phyloP scores from a whole-genome alignment of 768 basidiomycete genomes.

The Hortiboletus campestris region DNA sequence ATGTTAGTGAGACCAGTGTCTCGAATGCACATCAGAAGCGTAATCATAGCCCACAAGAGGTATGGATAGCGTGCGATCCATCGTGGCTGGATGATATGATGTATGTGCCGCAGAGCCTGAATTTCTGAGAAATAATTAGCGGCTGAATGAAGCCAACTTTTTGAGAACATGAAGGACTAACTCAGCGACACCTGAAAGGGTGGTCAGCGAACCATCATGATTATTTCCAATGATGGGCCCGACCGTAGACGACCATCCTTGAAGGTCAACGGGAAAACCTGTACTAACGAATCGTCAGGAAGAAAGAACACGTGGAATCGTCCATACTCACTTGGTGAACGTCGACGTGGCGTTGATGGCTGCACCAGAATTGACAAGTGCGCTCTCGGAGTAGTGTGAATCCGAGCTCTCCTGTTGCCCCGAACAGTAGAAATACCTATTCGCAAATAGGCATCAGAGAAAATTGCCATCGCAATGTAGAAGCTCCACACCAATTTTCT shows the following conservation, averaged over 20 bases:
- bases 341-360: neutral
- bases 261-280: neutral
- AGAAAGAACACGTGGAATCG: neutral
- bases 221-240: neutral
- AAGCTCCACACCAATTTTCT: conserved; percentile 3
- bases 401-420: neutral
- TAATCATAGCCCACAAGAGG: neutral
- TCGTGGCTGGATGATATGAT: neutral
- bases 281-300: conserved; percentile 9
- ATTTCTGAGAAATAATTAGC: conserved; percentile 5
- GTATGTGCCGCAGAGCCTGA: neutral
- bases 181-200: neutral
- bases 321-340: conserved; percentile 8
- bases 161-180: conserved; percentile 2
- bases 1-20: no score
- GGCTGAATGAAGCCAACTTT: neutral
- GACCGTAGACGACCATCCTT: neutral
- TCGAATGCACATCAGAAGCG: neutral
- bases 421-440: neutral
- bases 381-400: neutral
- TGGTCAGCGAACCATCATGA: neutral
- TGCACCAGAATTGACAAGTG: neutral
- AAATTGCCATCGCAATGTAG: neutral
- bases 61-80: neutral
- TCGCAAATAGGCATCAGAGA: neutral